Evolutionary conservation across 108 stramenopile species (phyloP).

Genomic region (Skeletonema costatum): DNA sequence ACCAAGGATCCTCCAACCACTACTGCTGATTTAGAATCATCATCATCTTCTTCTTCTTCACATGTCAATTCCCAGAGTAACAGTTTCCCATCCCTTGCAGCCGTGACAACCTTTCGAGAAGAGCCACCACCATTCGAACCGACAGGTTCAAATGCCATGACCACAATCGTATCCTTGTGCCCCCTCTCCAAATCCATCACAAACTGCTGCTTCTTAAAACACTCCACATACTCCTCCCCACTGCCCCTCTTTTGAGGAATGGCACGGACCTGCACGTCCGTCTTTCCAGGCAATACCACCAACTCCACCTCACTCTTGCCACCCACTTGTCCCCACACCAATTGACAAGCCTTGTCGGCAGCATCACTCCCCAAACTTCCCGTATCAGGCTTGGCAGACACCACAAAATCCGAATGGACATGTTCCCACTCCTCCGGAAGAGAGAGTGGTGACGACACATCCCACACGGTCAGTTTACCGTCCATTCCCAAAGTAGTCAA

Average conservation of each 20-base stretch:
- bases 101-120: slow-evolving; percentile 41
- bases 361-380: slow-evolving; percentile 67
- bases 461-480: slow-evolving; percentile 64
- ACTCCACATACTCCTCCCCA: neutral
- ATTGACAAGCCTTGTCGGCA: slow-evolving; percentile 59
- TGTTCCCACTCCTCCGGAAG: slow-evolving; percentile 42
- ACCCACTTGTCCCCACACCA: slow-evolving; percentile 9
- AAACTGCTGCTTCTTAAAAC: slow-evolving; percentile 28
- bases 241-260: neutral
- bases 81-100: slow-evolving; percentile 64
- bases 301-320: slow-evolving; percentile 4
- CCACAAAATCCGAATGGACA: slow-evolving; percentile 25
- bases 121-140: neutral
- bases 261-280: slow-evolving; percentile 47
- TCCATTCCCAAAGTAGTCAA: slow-evolving; percentile 69
- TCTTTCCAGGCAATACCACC: slow-evolving; percentile 50
- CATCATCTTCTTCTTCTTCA: neutral
- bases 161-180: slow-evolving; percentile 69
- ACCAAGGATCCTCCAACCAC: slow-evolving; percentile 21
- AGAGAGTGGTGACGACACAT: slow-evolving; percentile 28
- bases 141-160: slow-evolving; percentile 38
- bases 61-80: slow-evolving; percentile 61
- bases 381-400: slow-evolving; percentile 49
- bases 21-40: slow-evolving; percentile 17
- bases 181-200: slow-evolving; percentile 30